A percentile compares a stretch with the other conserved stretches of the same genome.
These are phyloP conservation scores for Rhizopogon roseolus DNA, from an alignment of 768 basidiomycete species.

Conservation along the genomic window DNA sequence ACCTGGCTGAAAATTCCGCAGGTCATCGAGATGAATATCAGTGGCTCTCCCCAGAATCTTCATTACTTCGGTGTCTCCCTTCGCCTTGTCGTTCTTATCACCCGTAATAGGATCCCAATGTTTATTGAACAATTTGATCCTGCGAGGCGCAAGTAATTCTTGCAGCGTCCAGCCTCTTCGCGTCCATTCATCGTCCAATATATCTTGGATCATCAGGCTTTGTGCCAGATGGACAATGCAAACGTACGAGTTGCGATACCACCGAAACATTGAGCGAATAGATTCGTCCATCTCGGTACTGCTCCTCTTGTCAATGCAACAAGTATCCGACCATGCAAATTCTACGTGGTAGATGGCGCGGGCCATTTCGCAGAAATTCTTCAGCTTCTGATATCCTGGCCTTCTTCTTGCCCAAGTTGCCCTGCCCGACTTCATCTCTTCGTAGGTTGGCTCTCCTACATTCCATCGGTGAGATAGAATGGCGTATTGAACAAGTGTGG, in stretches of 20 bases:
- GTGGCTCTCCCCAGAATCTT: no score
- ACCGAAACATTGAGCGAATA: conserved; percentile 11
- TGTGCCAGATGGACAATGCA: conserved; percentile 4
- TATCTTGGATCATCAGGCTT: no score
- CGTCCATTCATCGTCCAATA: background rate
- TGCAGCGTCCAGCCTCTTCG: conserved; percentile 2
- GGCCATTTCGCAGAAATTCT: background rate
- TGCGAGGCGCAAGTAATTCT: conserved; percentile 1
- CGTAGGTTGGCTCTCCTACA: background rate
- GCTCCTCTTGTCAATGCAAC: conserved; percentile 10
- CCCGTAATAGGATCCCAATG: background rate
- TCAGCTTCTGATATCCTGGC: background rate
- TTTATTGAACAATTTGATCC: background rate
- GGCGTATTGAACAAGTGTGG: background rate
- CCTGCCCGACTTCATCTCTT: no score
- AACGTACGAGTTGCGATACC: conserved; percentile 8
- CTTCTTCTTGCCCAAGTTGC: no score
- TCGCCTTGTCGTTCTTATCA: no score
- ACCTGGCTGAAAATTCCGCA: no score
- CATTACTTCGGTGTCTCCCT: no score
- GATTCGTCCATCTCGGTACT: conserved; percentile 11
- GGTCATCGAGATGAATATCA: no score
- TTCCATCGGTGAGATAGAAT: background rate
- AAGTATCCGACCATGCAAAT: conserved; percentile 6
- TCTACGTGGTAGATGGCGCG: background rate